Base-by-base conservation (phyloP, 2,329 filamentous ascomycete species). In the Aspergillus unguis region DNA sequence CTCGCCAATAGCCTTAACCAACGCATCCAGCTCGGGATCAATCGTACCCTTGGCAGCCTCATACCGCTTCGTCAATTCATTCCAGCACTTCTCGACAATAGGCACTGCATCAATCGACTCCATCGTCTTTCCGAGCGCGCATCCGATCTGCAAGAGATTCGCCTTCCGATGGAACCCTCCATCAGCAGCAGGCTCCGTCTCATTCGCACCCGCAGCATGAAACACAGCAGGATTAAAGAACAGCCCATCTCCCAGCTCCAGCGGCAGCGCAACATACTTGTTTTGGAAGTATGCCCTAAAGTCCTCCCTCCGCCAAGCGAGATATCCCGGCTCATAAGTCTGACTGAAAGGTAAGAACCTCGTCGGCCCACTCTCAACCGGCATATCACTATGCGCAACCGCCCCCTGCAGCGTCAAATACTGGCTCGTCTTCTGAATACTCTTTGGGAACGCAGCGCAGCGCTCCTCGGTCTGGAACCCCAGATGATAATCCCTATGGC, bases 171-270 rank as follows among this genome's bases (percentile, higher is more conserved):
- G 65, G 27, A 85, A 69, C 17, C 74, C 72, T 6, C 49, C 47
- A 1, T 28, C 38, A 0, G 49, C 2, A 7, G 27, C 37, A 23
- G 44, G 28, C 10, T 54, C 53, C 1, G 71, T 74, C 11, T 66
- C 60, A 59, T 86, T 86, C 57, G 78, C 75, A 0, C 84, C 84
- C 0, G 84, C 84, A 1, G 83, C 83, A 62, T 86, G 83, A 56
- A 85, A 82, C 0, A 86, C 67, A 1, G 80, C 83, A 0, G 83
- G 83, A 51, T 82, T 85, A 68, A 86, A 86, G 64, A 85, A 86
- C 0, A 86, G 58, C 0, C 80, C 84, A 58, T 86, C 83, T 0
- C 84, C 83, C 38, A 78, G 72, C 2, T 68, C 58, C 51, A 86
- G 58, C 1, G 82, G 77, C 8, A 84, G 61, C 1, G 76, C 73